These are phyloP conservation scores for Aspergillus brunneoviolaceus DNA, from an alignment of 2,329 filamentous ascomycete genomes.

Conservation along the genomic window DNA sequence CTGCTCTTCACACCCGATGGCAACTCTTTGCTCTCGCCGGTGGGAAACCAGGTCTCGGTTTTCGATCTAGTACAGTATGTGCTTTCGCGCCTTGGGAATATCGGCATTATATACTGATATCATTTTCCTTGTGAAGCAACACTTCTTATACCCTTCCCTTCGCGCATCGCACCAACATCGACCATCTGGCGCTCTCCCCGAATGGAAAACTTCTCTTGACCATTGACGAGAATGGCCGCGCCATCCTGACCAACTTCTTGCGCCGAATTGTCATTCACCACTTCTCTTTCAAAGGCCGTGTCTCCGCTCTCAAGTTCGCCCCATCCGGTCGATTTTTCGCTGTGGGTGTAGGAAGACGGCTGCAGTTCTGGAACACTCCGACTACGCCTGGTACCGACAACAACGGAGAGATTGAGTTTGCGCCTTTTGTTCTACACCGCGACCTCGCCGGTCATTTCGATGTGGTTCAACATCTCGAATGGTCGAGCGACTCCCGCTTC, in stretches of 20 bases:
- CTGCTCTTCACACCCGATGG: constrained; percentile 95
- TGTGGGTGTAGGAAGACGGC: constrained; percentile 78
- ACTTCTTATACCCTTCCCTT: constrained; percentile 60
- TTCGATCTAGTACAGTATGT: constrained; percentile 91
- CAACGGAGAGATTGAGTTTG: constrained; percentile 86
- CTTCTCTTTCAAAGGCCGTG: constrained; percentile 86
- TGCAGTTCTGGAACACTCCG: constrained; percentile 96
- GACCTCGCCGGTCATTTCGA: constrained; percentile 89
- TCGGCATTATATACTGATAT: constrained; percentile 3
- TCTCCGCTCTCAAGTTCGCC: constrained; percentile 84
- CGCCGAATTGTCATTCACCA: constrained; percentile 86
- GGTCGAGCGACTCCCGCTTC: constrained; percentile 95
- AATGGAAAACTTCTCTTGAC: constrained; percentile 89
- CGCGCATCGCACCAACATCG: constrained; percentile 90
- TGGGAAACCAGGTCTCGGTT: constrained; percentile 91
- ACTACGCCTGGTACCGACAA: constrained; percentile 77
- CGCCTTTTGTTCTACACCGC: constrained; percentile 86
- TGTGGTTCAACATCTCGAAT: constrained; percentile 79
- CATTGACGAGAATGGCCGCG: constrained; percentile 89
- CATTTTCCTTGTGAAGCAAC: constrained; percentile 29
- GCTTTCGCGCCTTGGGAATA: too few relatives aligned
- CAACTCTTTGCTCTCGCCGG: constrained; percentile 89
- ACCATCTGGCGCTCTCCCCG: constrained; percentile 82
- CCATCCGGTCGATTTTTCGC: constrained; percentile 89
- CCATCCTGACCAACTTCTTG: constrained; percentile 86